Conservation (phyloP, 1,139 yeast genomes). For the Kodamaea alishanica region DNA sequence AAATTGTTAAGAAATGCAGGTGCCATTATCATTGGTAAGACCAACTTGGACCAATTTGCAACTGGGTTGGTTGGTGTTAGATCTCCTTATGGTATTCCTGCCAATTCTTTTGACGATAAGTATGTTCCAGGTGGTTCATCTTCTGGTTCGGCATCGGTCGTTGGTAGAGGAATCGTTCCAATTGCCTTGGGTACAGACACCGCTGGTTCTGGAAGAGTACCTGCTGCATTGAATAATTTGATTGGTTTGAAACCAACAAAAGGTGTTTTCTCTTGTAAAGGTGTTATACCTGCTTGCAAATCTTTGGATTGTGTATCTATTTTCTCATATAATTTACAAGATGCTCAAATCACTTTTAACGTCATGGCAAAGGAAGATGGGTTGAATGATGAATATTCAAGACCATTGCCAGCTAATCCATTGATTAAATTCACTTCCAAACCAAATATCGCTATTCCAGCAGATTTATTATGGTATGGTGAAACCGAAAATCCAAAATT, state of each 20-base stretch:
- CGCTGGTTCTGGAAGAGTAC: slow-evolving; percentile 98
- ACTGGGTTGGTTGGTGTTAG: slow-evolving; percentile 95
- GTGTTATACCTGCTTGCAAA: slow-evolving; percentile 97
- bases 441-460: slow-evolving; percentile 77
- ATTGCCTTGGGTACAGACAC: slow-evolving; percentile 92
- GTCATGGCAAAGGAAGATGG: slow-evolving; percentile 69
- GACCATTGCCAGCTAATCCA: slow-evolving; percentile 68
- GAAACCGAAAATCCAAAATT: slow-evolving; percentile 73
- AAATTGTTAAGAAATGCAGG: slow-evolving; percentile 70
- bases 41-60: slow-evolving; percentile 93
- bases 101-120: slow-evolving; percentile 66
- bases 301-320: slow-evolving; percentile 90
- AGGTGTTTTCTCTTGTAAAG: slow-evolving; percentile 78
- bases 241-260: slow-evolving; percentile 90
- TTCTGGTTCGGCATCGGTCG: slow-evolving; percentile 92
- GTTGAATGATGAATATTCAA: slow-evolving; percentile 75
- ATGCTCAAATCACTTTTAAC: slow-evolving; percentile 74
- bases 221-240: slow-evolving; percentile 91
- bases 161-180: slow-evolving; percentile 85
- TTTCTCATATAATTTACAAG: slow-evolving; percentile 70
- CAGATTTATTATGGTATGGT: slow-evolving; percentile 70
- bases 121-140: slow-evolving; percentile 94
- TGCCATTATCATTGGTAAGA: slow-evolving; percentile 87
- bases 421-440: slow-evolving; percentile 50
- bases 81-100: slow-evolving; percentile 88